Conservation (phyloP, 1,139 yeast species). For the Candida tropicalis region DNA sequence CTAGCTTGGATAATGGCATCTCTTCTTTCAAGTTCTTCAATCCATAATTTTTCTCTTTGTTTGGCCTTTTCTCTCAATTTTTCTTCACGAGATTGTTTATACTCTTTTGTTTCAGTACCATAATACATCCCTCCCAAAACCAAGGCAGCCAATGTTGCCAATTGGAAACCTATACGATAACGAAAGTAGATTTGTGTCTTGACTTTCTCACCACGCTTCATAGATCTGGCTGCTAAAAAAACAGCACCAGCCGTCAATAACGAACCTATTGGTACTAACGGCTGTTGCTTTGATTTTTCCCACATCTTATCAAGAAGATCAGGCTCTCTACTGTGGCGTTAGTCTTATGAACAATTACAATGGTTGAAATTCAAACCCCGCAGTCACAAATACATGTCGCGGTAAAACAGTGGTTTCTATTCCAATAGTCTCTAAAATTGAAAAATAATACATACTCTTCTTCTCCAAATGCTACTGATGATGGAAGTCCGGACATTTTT, state of each 20-base stretch:
- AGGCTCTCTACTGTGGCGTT: constrained; percentile 26
- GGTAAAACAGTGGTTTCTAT: not conserved
- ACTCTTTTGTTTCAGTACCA: constrained; percentile 46
- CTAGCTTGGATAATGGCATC: constrained; percentile 73
- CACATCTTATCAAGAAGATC: constrained; percentile 34
- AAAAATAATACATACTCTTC: constrained; percentile 25
- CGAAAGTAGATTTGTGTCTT: constrained; percentile 86
- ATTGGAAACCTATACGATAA: constrained; percentile 88
- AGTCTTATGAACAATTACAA: not conserved
- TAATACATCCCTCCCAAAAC: constrained; percentile 76
- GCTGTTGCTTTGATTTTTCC: constrained; percentile 64
- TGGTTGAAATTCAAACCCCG: constrained; percentile 11
- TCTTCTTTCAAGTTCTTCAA: constrained; percentile 84
- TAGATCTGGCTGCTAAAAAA: constrained; percentile 72
- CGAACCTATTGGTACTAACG: constrained; percentile 80
- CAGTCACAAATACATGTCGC: not conserved
- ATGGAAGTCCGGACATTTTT: constrained; percentile 25
- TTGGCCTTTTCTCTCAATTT: constrained; percentile 73
- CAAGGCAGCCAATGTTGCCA: constrained; percentile 76
- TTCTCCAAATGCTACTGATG: constrained; percentile 26
- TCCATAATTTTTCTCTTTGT: constrained; percentile 84
- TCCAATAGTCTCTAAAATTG: not conserved
- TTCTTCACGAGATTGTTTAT: constrained; percentile 60
- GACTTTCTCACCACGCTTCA: constrained; percentile 69
- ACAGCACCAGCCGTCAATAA: constrained; percentile 82